Conservation (phyloP, 768 basidiomycete genomes). For the Trametopsis cervina region DNA sequence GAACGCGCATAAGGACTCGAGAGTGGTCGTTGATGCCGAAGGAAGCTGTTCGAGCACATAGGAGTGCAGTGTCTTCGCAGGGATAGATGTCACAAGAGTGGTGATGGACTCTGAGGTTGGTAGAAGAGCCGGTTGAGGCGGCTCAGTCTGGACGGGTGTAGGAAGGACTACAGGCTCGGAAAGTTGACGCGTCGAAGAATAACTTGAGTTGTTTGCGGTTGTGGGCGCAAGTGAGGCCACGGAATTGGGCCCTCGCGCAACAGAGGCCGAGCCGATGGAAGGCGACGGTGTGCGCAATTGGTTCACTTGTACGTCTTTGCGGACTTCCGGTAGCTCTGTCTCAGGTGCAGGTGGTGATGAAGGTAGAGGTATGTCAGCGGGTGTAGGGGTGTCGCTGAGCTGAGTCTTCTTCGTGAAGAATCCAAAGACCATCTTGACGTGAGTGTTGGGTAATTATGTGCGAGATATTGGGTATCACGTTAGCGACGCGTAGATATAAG, state of each 20-base stretch:
- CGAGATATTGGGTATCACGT: background rate
- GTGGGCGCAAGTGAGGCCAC: slow-evolving; percentile 18
- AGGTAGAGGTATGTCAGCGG: slow-evolving; percentile 3
- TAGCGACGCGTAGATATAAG: background rate
- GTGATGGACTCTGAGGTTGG: slow-evolving; percentile 35
- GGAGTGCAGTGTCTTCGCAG: slow-evolving; percentile 57
- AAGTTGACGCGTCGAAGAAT: slow-evolving; percentile 21
- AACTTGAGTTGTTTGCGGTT: slow-evolving; percentile 19
- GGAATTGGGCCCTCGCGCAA: slow-evolving; percentile 16
- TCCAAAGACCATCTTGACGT: slow-evolving; percentile 20
- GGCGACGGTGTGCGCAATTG: slow-evolving; percentile 52
- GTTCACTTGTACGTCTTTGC: slow-evolving; percentile 6
- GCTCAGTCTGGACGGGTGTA: slow-evolving; percentile 11
- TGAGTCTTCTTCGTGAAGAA: slow-evolving; percentile 20
- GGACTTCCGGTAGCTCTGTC: slow-evolving; percentile 2
- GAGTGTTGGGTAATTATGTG: background rate
- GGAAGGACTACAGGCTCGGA: slow-evolving; percentile 19
- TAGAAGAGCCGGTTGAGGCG: slow-evolving; percentile 18
- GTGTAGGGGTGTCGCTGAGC: slow-evolving; percentile 7
- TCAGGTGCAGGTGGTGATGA: background rate
- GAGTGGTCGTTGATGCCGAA: slow-evolving; percentile 29
- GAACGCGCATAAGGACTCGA: slow-evolving; percentile 47
- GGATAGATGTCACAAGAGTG: slow-evolving; percentile 50
- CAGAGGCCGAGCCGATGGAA: slow-evolving; percentile 32
- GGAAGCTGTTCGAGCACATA: slow-evolving; percentile 51